Evolutionary conservation across 2,329 filamentous ascomycete genomes (phyloP).

Genomic region (Xylariaceae sp.): DNA sequence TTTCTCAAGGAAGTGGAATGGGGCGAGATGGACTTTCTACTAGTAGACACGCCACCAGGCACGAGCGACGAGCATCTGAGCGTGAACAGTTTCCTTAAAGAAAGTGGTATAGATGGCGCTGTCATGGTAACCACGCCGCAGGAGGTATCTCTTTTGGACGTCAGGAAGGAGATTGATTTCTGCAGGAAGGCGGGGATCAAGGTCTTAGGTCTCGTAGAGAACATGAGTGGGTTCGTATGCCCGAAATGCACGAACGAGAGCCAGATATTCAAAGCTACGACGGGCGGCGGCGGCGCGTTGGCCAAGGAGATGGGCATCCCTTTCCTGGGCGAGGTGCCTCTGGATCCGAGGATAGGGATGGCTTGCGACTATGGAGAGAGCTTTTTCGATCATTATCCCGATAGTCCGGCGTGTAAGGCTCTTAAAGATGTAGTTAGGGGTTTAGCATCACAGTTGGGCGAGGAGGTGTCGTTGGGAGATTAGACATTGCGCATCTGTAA

Average conservation of each 20-base stretch:
- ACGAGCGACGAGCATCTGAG: conserved; percentile 94
- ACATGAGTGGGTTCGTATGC: conserved; percentile 97
- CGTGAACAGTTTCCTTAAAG: conserved; percentile 87
- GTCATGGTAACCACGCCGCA: conserved; percentile 93
- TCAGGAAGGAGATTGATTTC: conserved; percentile 96
- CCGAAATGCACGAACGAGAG: conserved; percentile 80
- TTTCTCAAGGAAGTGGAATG: conserved; percentile 98
- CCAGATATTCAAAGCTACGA: conserved; percentile 88
- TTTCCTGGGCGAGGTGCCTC: conserved; percentile 83
- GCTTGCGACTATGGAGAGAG: conserved; percentile 97
- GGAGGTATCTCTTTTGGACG: conserved; percentile 87
- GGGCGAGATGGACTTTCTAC: conserved; percentile 88
- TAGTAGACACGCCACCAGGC: conserved; percentile 94
- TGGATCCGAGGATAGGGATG: conserved; percentile 94
- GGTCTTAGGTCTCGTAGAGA: conserved; percentile 88
- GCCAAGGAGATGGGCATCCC: conserved; percentile 85
- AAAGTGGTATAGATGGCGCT: conserved; percentile 89
- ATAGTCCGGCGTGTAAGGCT: conserved; percentile 84
- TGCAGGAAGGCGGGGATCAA: conserved; percentile 90
- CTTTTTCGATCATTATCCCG: conserved; percentile 90
- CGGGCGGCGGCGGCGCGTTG: conserved; percentile 77
- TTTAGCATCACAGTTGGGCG: conserved; percentile 63
- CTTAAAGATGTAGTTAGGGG: conserved; percentile 76
- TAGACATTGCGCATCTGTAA: conserved; percentile 13
- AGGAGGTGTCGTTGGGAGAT: conserved; percentile 48